Evolutionary conservation across 345 rosid genomes (phyloP), one percentile per base, ranked within the genome.

Genomic region (Citrus medica): DNA sequence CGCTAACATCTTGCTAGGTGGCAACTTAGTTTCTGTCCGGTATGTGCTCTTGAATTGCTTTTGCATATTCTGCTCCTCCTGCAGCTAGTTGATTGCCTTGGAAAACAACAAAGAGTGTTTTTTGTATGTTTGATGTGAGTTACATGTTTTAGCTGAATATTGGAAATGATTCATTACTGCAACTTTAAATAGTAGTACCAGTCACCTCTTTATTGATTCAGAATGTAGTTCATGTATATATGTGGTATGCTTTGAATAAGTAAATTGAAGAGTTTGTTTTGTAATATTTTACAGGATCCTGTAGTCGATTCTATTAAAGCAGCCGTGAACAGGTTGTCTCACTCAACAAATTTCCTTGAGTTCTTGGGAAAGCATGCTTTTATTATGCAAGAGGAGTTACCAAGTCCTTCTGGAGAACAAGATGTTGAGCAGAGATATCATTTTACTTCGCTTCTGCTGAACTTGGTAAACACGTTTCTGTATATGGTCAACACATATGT

Each of bases 321-420:
- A 80, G 93, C 97, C 0, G 92, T 91, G 63, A 92, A 90, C 82
- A 91, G 89, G 80, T 78, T 91, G 59, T 82, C 90, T 17, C 67
- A 93, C 84, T 91, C 97, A 67, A 90, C 97, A 35, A 89, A 82
- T 73, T 91, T 90, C 82, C 90, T 90, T 9, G 87, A 86, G 82
- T 93, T 86, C 79, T 61, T 93, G 88, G 97, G 90, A 59, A 89
- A 90, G 69, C 97, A 93, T 88, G 95, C 97, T n/a, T 85, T 91
- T 78, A 91, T 91, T 62, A 69, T 90, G 87, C 86, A 87, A 75
- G 90, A 91, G 56, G 95, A 91, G 71, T 82, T 90, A 74, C 90
- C 88, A n/a, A 60, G 82, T 78, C 85, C 90, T 53, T 71, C 79
- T 12, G 95, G 87, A 76, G 95, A 88, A 78, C 78, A 75, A 58